A percentile compares a stretch with the other conserved stretches of the same genome.
phyloP scores from a whole-genome alignment of 139 green algal genomes.

The Zygnema circumcarinatum region DNA sequence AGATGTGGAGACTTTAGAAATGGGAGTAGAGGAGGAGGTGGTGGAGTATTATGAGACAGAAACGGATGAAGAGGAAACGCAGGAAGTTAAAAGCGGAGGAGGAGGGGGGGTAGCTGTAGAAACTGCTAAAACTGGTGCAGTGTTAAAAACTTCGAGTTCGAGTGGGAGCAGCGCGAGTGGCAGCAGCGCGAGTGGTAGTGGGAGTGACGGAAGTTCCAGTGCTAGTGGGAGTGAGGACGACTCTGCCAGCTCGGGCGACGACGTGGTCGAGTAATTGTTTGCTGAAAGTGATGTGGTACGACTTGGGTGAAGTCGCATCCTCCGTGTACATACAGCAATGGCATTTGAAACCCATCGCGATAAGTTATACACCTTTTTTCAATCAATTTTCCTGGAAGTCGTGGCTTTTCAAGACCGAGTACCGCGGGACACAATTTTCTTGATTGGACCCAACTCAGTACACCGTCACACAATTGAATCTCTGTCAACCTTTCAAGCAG shows the following conservation, averaged over 20 bases:
- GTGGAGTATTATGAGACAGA: slow-evolving; percentile 12
- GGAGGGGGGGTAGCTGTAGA: background rate
- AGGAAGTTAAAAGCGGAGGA: slow-evolving; percentile 3
- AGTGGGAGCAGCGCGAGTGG: slow-evolving; percentile 25
- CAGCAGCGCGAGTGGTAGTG: slow-evolving; percentile 30
- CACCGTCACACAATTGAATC: no score
- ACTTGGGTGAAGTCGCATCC: no score
- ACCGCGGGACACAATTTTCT: no score
- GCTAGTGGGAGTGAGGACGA: background rate
- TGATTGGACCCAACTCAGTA: no score
- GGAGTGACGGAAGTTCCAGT: background rate
- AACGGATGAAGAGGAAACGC: slow-evolving; percentile 2
- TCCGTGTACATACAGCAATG: no score
- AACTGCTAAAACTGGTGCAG: background rate
- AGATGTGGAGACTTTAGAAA: slow-evolving; percentile 7
- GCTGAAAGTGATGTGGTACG: no score
- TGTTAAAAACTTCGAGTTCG: slow-evolving; percentile 8
- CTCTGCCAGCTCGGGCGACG: slow-evolving; percentile 15
- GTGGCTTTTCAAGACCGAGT: no score
- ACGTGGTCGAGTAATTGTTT: slow-evolving; percentile 5
- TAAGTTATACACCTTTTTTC: no score
- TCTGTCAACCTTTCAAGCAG: no score
- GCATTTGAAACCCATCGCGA: no score
- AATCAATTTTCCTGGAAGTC: no score
- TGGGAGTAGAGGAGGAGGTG: slow-evolving; percentile 23